Evolutionary conservation across 208 protist species (phyloP).

Genomic region (Leishmania lainsoni): DNA sequence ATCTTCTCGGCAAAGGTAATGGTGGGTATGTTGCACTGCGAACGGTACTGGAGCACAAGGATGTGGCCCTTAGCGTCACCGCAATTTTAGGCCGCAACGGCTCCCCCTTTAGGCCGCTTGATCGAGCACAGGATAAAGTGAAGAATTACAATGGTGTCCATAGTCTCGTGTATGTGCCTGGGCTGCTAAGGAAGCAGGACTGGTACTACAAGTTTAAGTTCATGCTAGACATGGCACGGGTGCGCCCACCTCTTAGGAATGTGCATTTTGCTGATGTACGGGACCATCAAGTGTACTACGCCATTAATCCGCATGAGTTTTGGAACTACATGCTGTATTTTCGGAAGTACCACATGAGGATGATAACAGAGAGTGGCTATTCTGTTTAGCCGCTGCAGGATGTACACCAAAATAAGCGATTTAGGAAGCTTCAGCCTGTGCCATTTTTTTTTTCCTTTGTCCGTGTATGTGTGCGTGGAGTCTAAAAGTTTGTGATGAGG

Average conservation of each 20-base stretch:
- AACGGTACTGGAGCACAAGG: constrained; percentile 76
- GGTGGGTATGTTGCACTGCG: constrained; percentile 79
- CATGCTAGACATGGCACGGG: constrained; percentile 84
- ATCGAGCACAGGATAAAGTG: constrained; percentile 74
- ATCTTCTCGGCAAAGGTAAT: constrained; percentile 87
- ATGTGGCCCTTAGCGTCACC: constrained; percentile 73
- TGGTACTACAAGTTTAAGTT: constrained; percentile 93
- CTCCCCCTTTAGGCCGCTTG: constrained; percentile 74
- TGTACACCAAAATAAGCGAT: neutral
- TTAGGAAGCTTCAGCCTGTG: neutral
- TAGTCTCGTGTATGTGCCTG: constrained; percentile 82
- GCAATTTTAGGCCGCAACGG: constrained; percentile 76
- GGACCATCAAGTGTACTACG: constrained; percentile 90
- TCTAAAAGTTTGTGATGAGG: neutral
- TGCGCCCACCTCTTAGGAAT: constrained; percentile 74
- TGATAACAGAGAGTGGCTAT: constrained; percentile 62
- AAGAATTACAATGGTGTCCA: constrained; percentile 86
- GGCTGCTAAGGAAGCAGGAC: constrained; percentile 78
- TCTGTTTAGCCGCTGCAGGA: constrained; percentile 10
- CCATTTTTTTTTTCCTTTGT: constrained; percentile 3
- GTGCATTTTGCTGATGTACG: constrained; percentile 88
- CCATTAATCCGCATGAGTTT: constrained; percentile 89
- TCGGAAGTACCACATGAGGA: constrained; percentile 81
- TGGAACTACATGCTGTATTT: constrained; percentile 92
- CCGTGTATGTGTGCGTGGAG: neutral